Conservation (phyloP, 371 early-diverging fungal species). For the Mortierella sp. region DNA sequence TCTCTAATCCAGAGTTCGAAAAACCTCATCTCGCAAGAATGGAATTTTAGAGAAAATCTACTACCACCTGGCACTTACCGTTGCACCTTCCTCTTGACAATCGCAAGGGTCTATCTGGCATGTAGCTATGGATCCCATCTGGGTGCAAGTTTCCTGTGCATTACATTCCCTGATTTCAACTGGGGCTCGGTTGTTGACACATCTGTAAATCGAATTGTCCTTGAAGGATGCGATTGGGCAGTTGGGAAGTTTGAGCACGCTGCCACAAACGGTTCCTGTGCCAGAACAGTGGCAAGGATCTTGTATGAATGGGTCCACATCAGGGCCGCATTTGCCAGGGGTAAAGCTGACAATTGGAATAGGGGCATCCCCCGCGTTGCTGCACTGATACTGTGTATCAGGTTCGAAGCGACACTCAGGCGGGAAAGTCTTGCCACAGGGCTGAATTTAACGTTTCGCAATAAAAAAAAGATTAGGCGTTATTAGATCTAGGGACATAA, state of each 20-base stretch:
- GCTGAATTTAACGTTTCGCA: neutral
- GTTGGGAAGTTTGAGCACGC: neutral
- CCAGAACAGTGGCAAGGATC: neutral
- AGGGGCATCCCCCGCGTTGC: neutral
- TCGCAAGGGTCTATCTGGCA: constrained; percentile 13
- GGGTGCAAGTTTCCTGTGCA: neutral
- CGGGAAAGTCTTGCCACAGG: neutral
- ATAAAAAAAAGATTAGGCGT: neutral
- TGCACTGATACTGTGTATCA: neutral
- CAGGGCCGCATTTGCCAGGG: neutral
- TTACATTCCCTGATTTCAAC: neutral
- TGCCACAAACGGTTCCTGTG: neutral
- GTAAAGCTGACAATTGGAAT: neutral
- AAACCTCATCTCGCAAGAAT: neutral
- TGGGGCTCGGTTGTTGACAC: neutral
- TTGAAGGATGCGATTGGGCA: neutral
- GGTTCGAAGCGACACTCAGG: neutral
- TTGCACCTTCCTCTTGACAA: neutral
- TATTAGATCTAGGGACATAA: neutral
- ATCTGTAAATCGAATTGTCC: neutral
- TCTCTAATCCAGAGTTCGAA: too few species aligned
- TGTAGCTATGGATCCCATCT: neutral
- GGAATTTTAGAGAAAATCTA: neutral
- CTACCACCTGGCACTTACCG: neutral
- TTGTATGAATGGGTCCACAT: neutral